Conservation (phyloP, 768 basidiomycete genomes). For the Mycena filopes region DNA sequence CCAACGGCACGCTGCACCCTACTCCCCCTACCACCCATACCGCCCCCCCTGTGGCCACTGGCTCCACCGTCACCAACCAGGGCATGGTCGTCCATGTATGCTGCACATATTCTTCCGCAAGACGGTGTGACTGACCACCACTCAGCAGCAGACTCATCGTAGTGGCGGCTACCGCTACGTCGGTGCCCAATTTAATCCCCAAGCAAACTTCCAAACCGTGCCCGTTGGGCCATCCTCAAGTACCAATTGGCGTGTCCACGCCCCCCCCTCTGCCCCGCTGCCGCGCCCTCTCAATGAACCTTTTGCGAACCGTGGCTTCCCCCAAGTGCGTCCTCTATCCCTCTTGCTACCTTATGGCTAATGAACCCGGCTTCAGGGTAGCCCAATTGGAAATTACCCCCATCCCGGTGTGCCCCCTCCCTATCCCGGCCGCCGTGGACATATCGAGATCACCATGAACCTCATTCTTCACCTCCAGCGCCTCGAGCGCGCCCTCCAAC, state of each 20-base stretch:
- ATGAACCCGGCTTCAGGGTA: no score
- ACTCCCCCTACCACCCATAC: no score
- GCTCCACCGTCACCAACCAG: no score
- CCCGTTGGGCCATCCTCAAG: no score
- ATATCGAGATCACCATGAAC: background rate
- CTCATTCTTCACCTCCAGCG: slow-evolving; percentile 3
- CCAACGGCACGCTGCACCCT: background rate
- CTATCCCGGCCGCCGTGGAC: background rate
- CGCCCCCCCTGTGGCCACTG: background rate
- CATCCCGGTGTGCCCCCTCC: background rate
- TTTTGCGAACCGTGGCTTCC: background rate
- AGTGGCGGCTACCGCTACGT: no score
- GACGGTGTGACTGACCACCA: no score
- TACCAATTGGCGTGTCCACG: background rate
- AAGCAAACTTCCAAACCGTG: background rate
- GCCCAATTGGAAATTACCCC: background rate
- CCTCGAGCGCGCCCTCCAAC: slow-evolving; percentile 2
- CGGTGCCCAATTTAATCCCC: background rate
- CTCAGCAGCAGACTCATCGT: background rate
- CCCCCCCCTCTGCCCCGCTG: background rate
- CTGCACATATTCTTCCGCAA: no score
- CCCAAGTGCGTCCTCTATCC: background rate
- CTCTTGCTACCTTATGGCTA: background rate
- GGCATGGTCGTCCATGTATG: no score
- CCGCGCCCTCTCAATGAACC: background rate